Percentiles rank a stretch among this genome's conserved stretches.
phyloP scores from a whole-genome alignment of 164 flowering plant species.

The Stephania yunnanensis region DNA sequence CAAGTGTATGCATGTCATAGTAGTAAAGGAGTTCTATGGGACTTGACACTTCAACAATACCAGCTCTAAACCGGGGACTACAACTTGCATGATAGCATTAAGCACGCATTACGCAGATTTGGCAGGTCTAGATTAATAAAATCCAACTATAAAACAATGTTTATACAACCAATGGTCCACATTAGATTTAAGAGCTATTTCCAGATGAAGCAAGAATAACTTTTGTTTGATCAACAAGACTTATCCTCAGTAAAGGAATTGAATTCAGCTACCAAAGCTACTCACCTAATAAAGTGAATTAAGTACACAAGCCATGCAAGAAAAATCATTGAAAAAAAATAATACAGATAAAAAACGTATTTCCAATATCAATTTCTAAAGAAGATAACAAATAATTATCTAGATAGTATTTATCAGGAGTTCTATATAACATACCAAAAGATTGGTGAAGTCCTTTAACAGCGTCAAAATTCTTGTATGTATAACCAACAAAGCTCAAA shows the following conservation, averaged over 20 bases:
- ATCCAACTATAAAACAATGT: not conserved
- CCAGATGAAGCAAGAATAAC: not conserved
- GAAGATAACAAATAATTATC: not conserved
- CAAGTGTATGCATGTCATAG: not conserved
- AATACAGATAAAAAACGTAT: not conserved
- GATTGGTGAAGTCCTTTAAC: conserved; percentile 47
- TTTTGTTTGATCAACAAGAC: not conserved
- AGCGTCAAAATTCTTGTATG: conserved; percentile 81
- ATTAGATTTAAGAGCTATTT: not conserved
- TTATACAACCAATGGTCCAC: not conserved
- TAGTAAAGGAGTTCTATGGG: not conserved
- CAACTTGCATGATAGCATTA: not conserved
- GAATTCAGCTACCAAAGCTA: not conserved
- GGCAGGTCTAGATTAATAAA: not conserved
- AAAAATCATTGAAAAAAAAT: not conserved
- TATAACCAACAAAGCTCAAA: conserved; percentile 82
- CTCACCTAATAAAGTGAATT: not conserved
- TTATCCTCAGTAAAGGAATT: not conserved
- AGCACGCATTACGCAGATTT: not conserved
- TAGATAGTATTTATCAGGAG: not conserved
- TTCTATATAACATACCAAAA: conserved; percentile 30
- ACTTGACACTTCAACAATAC: not conserved
- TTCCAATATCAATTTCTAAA: not conserved
- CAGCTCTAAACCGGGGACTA: not conserved
- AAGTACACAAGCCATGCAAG: not conserved